Conservation (phyloP, 257 asterid species). For the Mentha longifolia region DNA sequence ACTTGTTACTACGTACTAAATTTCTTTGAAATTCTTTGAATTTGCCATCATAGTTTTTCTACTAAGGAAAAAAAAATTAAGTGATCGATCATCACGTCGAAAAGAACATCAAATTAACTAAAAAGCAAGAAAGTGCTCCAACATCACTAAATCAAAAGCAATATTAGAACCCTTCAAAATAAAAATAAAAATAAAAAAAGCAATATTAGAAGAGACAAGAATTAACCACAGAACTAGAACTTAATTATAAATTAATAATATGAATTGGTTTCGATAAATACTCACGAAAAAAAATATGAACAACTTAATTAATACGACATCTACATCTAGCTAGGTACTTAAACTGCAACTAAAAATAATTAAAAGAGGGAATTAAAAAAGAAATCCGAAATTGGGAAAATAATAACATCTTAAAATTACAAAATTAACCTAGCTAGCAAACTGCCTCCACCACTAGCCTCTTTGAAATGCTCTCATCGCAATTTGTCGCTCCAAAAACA, state of each 20-base stretch:
- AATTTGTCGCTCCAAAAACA: slow-evolving; percentile 46
- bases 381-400: neutral
- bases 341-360: neutral
- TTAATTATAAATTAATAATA: neutral
- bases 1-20: neutral
- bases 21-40: too few relatives aligned
- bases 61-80: too few relatives aligned
- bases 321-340: neutral
- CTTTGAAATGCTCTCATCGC: slow-evolving; percentile 34
- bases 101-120: neutral
- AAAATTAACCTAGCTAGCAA: slow-evolving; percentile 42
- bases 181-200: too few relatives aligned
- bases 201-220: neutral
- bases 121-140: too few relatives aligned
- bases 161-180: too few relatives aligned
- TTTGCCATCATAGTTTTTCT: too few relatives aligned
- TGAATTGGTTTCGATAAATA: neutral
- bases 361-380: neutral
- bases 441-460: slow-evolving; percentile 55
- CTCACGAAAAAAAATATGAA: neutral
- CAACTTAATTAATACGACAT: neutral
- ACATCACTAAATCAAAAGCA: too few relatives aligned
- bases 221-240: too few relatives aligned
- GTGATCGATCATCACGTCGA: neutral
- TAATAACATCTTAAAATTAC: neutral